phyloP scores from a whole-genome alignment of 179 eudicot genomes.

The Spinacia oleracea region DNA sequence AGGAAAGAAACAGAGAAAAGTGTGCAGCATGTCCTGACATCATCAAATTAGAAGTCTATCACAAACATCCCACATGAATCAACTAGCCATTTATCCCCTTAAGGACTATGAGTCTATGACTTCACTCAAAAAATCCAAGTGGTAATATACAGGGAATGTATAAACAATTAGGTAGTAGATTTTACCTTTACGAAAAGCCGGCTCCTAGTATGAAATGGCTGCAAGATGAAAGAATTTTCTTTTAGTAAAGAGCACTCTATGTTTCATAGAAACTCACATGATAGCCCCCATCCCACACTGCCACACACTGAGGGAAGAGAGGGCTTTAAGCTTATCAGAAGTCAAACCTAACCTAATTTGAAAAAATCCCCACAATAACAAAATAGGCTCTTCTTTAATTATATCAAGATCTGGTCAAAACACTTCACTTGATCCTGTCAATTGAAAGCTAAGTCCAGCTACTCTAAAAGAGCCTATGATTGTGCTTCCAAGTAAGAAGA shows the following conservation, averaged over 20 bases:
- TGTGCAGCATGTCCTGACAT: background rate
- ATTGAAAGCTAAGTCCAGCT: background rate
- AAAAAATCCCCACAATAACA: background rate
- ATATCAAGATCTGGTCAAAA: background rate
- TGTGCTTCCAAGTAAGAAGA: background rate
- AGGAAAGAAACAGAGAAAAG: background rate
- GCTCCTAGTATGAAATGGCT: conserved; percentile 89
- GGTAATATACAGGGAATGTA: background rate
- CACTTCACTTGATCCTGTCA: background rate
- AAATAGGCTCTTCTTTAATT: background rate
- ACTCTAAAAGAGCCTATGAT: background rate
- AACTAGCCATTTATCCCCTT: background rate
- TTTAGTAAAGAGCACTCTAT: background rate
- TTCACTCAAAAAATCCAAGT: background rate
- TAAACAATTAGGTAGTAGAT: background rate
- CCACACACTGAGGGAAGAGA: background rate
- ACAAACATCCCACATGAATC: background rate
- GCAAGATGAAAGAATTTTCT: conserved; percentile 32
- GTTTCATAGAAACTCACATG: background rate
- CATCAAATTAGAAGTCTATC: background rate
- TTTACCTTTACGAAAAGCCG: conserved; percentile 81
- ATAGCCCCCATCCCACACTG: background rate
- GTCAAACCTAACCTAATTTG: background rate
- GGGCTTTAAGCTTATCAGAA: background rate
- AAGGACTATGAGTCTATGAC: no score